Evolutionary conservation across 192 early-diverging fungal species (phyloP).

Genomic region (Coemansia asiatica): DNA sequence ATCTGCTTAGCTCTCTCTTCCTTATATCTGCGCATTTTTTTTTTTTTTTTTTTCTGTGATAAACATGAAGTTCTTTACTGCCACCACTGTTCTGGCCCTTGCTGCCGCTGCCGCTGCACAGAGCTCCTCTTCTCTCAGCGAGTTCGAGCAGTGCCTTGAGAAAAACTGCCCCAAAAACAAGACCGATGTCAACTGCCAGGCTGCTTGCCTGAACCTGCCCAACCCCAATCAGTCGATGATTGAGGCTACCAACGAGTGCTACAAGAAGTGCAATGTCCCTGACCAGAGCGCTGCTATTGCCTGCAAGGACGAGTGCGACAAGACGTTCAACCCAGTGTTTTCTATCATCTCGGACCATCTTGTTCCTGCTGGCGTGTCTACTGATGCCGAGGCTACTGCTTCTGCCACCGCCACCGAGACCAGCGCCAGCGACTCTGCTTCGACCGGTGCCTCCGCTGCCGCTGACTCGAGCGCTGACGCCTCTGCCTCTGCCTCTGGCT

Average conservation of each 20-base stretch:
- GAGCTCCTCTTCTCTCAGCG: slow-evolving; percentile 27
- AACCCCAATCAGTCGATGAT: slow-evolving; percentile 55
- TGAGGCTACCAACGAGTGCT: slow-evolving; percentile 38
- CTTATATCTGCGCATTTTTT: slow-evolving; percentile 1
- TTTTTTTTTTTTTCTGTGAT: neutral
- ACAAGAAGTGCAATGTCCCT: slow-evolving; percentile 27
- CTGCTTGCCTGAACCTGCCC: slow-evolving; percentile 37
- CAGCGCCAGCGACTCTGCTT: neutral
- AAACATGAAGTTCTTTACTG: slow-evolving; percentile 43
- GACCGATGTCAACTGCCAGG: slow-evolving; percentile 45
- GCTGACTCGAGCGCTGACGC: slow-evolving; percentile 1
- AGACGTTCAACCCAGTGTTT: slow-evolving; percentile 43
- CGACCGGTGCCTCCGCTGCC: slow-evolving; percentile 4
- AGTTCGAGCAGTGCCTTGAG: slow-evolving; percentile 39
- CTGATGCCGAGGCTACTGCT: neutral
- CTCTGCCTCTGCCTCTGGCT: slow-evolving; percentile 6
- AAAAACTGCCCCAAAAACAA: slow-evolving; percentile 31
- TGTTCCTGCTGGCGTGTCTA: slow-evolving; percentile 19
- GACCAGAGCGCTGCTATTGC: slow-evolving; percentile 31
- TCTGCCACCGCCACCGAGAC: neutral
- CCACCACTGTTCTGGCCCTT: slow-evolving; percentile 24
- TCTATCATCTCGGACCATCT: slow-evolving; percentile 36
- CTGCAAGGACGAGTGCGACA: slow-evolving; percentile 43
- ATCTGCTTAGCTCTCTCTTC: neutral
- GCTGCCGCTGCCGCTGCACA: slow-evolving; percentile 29